Evolutionary conservation across 139 green algal genomes (phyloP).

Genomic region (Chlorella ohadii): DNA sequence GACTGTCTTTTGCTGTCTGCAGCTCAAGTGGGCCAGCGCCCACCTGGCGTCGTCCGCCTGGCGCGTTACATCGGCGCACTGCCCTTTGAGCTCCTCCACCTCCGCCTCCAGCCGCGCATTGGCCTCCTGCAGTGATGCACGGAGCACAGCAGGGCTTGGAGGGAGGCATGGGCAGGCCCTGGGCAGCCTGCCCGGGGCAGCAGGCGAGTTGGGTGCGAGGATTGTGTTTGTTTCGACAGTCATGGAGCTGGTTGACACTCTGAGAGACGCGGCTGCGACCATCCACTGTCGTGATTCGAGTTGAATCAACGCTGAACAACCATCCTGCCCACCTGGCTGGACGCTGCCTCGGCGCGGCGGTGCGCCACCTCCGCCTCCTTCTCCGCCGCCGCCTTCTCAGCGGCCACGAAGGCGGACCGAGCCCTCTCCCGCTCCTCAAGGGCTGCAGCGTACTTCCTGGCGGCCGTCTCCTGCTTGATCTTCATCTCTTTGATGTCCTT

Average conservation of each 20-base stretch:
- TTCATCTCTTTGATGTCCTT: constrained; percentile 29
- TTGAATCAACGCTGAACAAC: too few relatives aligned
- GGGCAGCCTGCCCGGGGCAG: not conserved
- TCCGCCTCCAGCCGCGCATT: constrained; percentile 1
- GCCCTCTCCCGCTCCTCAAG: constrained; percentile 5
- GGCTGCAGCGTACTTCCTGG: not conserved
- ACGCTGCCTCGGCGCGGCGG: not conserved
- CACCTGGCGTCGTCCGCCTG: constrained; percentile 18
- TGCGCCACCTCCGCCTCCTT: not conserved
- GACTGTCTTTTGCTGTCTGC: too few relatives aligned
- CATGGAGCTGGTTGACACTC: too few relatives aligned
- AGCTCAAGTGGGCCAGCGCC: too few relatives aligned
- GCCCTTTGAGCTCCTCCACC: constrained; percentile 7
- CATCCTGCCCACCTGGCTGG: constrained; percentile 5
- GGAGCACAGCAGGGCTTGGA: too few relatives aligned
- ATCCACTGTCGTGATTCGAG: too few relatives aligned
- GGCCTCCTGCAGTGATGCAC: not conserved
- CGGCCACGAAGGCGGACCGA: not conserved
- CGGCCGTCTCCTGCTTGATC: constrained; percentile 14
- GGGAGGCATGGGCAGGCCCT: not conserved
- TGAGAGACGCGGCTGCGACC: too few relatives aligned
- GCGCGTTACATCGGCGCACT: not conserved
- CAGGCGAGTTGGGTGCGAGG: not conserved
- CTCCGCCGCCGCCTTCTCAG: not conserved
- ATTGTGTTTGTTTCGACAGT: too few relatives aligned